A percentile compares a stretch with the other conserved stretches of the same genome.
These are phyloP conservation scores for Fusarium proliferatum DNA, from an alignment of 2,329 filamentous ascomycete genomes.

Conservation along the genomic window DNA sequence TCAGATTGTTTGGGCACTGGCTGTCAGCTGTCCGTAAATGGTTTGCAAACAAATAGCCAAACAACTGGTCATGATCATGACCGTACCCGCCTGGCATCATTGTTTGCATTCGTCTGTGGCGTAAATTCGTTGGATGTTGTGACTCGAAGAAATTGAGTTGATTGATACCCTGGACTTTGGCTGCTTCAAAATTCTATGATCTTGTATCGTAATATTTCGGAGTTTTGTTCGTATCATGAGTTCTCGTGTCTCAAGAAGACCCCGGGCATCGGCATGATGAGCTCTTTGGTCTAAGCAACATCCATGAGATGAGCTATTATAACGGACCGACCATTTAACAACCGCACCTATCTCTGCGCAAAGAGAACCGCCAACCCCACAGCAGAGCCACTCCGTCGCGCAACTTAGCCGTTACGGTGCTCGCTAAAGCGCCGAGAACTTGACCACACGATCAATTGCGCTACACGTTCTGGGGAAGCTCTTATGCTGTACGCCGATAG, in stretches of 20 bases:
- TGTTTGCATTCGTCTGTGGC: neutral
- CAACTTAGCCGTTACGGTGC: slow-evolving; percentile 11
- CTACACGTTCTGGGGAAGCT: slow-evolving; percentile 24
- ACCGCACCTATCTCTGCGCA: slow-evolving; percentile 24
- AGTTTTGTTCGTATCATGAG: slow-evolving; percentile 11
- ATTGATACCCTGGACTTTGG: neutral
- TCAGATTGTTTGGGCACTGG: neutral
- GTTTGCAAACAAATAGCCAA: neutral
- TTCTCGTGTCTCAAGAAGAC: neutral
- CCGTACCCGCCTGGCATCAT: neutral
- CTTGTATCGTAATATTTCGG: neutral
- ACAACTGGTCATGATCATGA: neutral
- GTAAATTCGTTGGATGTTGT: neutral
- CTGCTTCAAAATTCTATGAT: neutral
- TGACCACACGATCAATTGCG: slow-evolving; percentile 23
- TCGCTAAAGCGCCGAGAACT: slow-evolving; percentile 26
- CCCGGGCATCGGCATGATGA: neutral
- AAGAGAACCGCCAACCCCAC: slow-evolving; percentile 18
- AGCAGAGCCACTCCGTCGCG: slow-evolving; percentile 1
- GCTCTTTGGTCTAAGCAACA: neutral
- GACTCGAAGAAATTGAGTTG: neutral
- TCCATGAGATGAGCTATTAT: neutral
- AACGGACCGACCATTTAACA: slow-evolving; percentile 21
- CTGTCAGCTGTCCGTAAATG: neutral
- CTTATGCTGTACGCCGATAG: slow-evolving; percentile 39